A percentile compares a stretch with the other conserved stretches of the same genome.
Conservation (phyloP, 345 rosid species). For the Salix exigua region DNA sequence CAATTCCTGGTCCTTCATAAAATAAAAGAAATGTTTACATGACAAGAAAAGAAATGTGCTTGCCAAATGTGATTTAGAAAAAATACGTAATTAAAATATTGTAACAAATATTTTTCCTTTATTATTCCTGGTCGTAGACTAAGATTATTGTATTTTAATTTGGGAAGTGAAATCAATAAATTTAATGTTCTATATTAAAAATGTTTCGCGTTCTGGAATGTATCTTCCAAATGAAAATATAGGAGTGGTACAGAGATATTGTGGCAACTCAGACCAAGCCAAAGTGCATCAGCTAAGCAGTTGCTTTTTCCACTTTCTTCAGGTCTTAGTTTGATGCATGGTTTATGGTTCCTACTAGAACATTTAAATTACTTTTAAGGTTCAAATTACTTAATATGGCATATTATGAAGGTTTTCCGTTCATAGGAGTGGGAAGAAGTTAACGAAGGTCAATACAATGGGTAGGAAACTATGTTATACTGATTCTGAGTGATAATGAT, state of each 20-base stretch:
- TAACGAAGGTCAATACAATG: not conserved
- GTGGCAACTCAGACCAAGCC: not conserved
- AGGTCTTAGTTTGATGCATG: not conserved
- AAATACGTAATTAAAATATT: not conserved
- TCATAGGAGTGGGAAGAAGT: not conserved
- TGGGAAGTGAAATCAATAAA: not conserved
- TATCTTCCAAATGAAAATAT: not conserved
- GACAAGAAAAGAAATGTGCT: not conserved
- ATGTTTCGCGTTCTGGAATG: not conserved
- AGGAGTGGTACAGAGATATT: not conserved
- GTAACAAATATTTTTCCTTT: not conserved
- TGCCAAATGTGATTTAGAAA: not conserved
- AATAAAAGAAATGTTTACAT: not conserved
- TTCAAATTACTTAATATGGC: not conserved
- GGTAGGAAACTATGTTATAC: not conserved
- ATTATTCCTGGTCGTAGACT: not conserved
- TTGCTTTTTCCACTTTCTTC: not conserved
- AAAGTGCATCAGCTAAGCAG: not conserved
- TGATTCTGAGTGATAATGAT: not conserved
- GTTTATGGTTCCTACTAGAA: not conserved
- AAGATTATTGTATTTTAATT: not conserved
- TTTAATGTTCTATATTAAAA: not conserved
- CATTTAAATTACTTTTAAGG: not conserved
- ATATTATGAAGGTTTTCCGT: not conserved
- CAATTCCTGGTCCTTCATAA: not conserved